phyloP scores from a whole-genome alignment of 148 eudicot genomes.

The Rhododendron simsii region DNA sequence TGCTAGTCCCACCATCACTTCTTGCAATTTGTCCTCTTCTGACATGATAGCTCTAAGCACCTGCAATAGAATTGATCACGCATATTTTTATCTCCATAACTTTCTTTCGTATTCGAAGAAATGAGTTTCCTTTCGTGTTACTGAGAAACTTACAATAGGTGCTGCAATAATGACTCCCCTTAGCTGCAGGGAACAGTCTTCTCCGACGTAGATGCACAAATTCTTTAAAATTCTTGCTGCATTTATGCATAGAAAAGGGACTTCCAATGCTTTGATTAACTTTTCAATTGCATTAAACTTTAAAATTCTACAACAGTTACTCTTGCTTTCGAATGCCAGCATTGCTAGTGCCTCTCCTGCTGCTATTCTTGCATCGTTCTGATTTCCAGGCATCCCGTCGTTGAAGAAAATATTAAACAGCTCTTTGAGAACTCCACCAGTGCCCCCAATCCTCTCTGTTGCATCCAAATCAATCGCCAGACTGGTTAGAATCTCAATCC shows the following conservation, averaged over 20 bases:
- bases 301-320: constrained; percentile 45
- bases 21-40: constrained; percentile 38
- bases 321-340: constrained; percentile 68
- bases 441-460: constrained; percentile 71
- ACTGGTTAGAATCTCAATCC: constrained; percentile 67
- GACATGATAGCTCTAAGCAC: constrained; percentile 57
- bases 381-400: constrained; percentile 21
- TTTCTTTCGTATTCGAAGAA: not conserved
- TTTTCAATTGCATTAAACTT: constrained; percentile 33
- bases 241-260: constrained; percentile 41
- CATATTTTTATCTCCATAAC: not conserved
- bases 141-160: constrained; percentile 52
- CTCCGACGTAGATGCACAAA: constrained; percentile 56
- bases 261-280: constrained; percentile 51
- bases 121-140: not conserved
- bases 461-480: constrained; percentile 83
- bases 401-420: constrained; percentile 61
- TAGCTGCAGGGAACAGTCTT: constrained; percentile 41
- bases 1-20: constrained; percentile 63
- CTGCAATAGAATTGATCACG: constrained; percentile 33
- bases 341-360: constrained; percentile 87
- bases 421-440: constrained; percentile 76
- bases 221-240: constrained; percentile 73
- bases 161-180: constrained; percentile 46
- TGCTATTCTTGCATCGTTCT: constrained; percentile 44